Percentiles rank a stretch among this genome's conserved stretches.
These are phyloP conservation scores for Cladosporium halotolerans DNA, from an alignment of 2,329 filamentous ascomycete species.

Conservation along the genomic window DNA sequence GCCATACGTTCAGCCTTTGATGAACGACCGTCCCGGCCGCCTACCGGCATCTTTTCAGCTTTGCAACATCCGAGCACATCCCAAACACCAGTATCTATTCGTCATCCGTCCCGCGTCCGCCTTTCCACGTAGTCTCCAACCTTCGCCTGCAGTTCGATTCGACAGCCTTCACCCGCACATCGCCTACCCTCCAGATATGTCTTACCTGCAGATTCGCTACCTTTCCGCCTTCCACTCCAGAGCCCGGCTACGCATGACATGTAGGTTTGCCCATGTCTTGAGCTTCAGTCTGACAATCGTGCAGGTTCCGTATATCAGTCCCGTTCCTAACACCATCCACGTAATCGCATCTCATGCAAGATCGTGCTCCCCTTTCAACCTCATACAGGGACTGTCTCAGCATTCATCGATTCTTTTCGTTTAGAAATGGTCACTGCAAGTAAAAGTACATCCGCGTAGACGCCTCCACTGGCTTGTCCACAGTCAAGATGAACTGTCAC, in stretches of 20 bases:
- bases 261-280: not conserved
- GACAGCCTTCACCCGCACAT: not conserved
- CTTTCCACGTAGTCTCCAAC: not conserved
- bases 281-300: not conserved
- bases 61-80: not conserved
- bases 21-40: not conserved
- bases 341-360: no score
- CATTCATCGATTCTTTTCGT: no score
- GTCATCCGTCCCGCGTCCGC: not conserved
- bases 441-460: no score
- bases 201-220: no score
- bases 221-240: no score
- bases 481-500: no score
- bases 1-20: conserved; percentile 4
- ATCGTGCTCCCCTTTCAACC: no score
- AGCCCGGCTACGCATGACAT: not conserved
- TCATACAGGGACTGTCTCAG: no score
- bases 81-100: not conserved
- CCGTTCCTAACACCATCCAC: no score
- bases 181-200: no score
- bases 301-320: not conserved
- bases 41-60: conserved; percentile 2
- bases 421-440: no score
- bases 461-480: no score
- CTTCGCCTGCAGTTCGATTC: not conserved